phyloP scores from a whole-genome alignment of 768 basidiomycete species.

The Hygrophoropsis aurantiaca region DNA sequence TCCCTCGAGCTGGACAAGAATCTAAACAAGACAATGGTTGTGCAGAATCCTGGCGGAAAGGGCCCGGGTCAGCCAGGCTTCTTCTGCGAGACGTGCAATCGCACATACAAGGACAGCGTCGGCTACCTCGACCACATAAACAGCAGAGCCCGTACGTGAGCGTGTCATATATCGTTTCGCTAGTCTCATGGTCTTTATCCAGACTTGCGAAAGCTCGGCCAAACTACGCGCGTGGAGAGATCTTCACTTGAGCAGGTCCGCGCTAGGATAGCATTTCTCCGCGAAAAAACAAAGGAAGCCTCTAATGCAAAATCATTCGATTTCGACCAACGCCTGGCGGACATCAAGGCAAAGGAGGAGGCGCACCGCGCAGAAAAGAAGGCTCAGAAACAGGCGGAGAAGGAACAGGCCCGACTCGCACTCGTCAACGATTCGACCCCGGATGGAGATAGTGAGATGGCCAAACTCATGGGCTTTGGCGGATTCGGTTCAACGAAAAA shows the following conservation, averaged over 20 bases:
- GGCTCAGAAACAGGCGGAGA: slow-evolving; percentile 75
- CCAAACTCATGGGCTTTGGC: slow-evolving; percentile 86
- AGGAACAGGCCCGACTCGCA: slow-evolving; percentile 68
- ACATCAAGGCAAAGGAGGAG: slow-evolving; percentile 74
- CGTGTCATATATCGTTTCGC: slow-evolving; percentile 5
- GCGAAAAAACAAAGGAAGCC: slow-evolving; percentile 83
- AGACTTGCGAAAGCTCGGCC: slow-evolving; percentile 95
- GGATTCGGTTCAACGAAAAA: slow-evolving; percentile 89
- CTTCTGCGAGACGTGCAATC: slow-evolving; percentile 87
- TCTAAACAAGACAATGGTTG: slow-evolving; percentile 91
- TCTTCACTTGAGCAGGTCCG: slow-evolving; percentile 94
- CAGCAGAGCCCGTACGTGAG: slow-evolving; percentile 80
- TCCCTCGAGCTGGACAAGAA: slow-evolving; percentile 94
- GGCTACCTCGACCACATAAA: slow-evolving; percentile 97
- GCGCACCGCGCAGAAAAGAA: slow-evolving; percentile 72
- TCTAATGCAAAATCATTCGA: slow-evolving; percentile 89
- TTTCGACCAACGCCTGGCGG: slow-evolving; percentile 85
- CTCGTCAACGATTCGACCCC: slow-evolving; percentile 50
- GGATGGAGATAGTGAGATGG: slow-evolving; percentile 65
- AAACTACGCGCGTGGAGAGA: slow-evolving; percentile 87
- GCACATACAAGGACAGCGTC: slow-evolving; percentile 92
- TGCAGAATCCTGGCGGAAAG: slow-evolving; percentile 76
- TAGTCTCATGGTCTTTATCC: slow-evolving; percentile 1
- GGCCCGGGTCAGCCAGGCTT: slow-evolving; percentile 94
- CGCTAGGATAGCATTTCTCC: slow-evolving; percentile 80